These are phyloP conservation scores for Aspergillus sclerotioniger DNA, from an alignment of 495 filamentous ascomycete genomes.

Conservation along the genomic window DNA sequence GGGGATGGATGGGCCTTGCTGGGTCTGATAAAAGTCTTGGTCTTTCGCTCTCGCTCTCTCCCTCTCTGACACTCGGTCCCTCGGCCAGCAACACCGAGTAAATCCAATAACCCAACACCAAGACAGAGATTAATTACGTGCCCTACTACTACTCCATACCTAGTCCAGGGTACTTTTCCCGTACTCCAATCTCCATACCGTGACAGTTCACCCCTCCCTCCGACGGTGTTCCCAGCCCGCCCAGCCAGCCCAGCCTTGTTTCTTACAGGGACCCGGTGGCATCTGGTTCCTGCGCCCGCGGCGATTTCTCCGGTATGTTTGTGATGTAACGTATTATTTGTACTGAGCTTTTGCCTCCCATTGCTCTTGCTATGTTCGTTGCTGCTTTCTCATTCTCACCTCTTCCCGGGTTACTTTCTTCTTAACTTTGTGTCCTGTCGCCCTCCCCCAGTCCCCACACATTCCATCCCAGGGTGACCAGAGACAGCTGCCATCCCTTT, in stretches of 20 bases:
- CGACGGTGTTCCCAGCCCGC: no score
- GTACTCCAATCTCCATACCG: not conserved
- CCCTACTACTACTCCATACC: no score
- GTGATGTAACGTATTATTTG: constrained; percentile 12
- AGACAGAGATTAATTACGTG: no score
- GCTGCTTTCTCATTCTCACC: not conserved
- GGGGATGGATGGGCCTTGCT: constrained; percentile 3
- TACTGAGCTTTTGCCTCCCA: not conserved
- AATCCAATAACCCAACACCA: no score
- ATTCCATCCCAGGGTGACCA: no score
- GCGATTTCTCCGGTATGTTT: constrained; percentile 16
- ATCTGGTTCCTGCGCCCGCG: constrained; percentile 2
- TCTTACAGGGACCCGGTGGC: not conserved
- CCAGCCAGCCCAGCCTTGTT: no score
- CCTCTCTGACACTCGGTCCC: no score
- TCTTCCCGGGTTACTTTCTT: not conserved
- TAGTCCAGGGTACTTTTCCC: not conserved
- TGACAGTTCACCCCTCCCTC: no score
- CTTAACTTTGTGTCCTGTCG: no score
- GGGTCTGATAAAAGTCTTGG: constrained; percentile 3
- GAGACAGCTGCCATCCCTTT: not conserved
- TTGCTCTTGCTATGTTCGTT: not conserved
- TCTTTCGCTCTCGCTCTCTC: not conserved
- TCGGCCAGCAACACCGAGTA: no score
- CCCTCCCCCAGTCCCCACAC: no score